Evolutionary conservation across 2,329 filamentous ascomycete genomes (phyloP), one percentile per base, ranked within the genome.

Genomic region (Fusarium circinatum): DNA sequence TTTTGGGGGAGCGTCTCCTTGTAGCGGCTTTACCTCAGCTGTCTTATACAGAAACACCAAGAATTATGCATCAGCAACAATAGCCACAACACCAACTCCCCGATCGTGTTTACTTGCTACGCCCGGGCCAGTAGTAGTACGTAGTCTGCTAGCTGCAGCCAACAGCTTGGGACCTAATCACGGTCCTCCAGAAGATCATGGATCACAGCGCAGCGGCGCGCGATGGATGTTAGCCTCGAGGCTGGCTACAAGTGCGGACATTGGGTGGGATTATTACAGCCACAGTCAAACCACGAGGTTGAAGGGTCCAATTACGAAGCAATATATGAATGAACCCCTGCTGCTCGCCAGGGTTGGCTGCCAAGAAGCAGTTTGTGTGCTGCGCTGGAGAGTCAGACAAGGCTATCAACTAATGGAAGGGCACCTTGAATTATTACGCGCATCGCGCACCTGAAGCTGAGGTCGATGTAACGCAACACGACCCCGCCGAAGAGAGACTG

Each of bases 391-490:
- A 62, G 47, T 48, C 36, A 41, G 62, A 65, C 58, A 63, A 55
- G 58, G 62, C 58, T 52, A 45, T 41, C 57, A 63, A 45, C 47
- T 54, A 55, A 65, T 39, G 41, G 48, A 60, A 30, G 44, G 22
- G 38, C 45, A 66, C 34, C 18, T 34, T 42, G 36, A 52, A 44
- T 48, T 70, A 70, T 70, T 70, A 65, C 65, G 54, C 55, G 64
- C 55, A 65, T 57, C 58, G 68, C 65, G 74, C 69, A 78, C 76
- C 76, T 78, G 76, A 78, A 78, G 76, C 76, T 78, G 76, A 78
- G 57, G 76, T 78, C 41, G 72, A 77, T 78, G 76, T 73, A 78
- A 78, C 76, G 62, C 69, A 64, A 75, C 65, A 70, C 22, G 60
- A 70, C 68, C 71, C 76, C 74, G 74, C 65, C 59, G 28, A 68